Conservation (phyloP, 2,329 filamentous ascomycete genomes). For the Colletotrichum lupini region DNA sequence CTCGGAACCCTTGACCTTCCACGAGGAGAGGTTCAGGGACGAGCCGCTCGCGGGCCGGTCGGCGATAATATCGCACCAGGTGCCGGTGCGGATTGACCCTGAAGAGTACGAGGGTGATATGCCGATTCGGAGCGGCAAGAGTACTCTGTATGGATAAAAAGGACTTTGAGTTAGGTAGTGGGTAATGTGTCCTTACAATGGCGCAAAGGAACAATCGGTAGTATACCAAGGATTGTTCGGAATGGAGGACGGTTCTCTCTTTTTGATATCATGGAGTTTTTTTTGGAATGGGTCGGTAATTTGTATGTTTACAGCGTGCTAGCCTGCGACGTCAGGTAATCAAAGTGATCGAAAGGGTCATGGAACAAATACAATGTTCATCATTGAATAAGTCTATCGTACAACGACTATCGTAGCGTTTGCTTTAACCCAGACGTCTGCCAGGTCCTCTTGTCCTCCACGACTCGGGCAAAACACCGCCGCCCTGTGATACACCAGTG, state of each 20-base stretch:
- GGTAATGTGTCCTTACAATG: not conserved
- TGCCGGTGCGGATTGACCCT: conserved; percentile 12
- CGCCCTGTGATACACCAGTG: conserved; percentile 52
- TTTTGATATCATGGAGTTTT: not conserved
- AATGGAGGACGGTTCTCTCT: not conserved
- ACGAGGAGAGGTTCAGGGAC: conserved; percentile 42
- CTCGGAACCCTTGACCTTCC: conserved; percentile 41
- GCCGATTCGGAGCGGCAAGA: conserved; percentile 50
- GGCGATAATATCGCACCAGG: conserved; percentile 7
- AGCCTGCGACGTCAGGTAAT: not conserved
- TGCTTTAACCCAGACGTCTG: conserved; percentile 63
- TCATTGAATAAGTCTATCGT: conserved; percentile 25
- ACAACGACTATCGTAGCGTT: not conserved
- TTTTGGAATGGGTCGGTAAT: not conserved
- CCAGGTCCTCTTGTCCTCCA: conserved; percentile 74
- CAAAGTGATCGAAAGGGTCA: not conserved
- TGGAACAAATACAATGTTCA: conserved; percentile 27
- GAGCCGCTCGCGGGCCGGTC: conserved; percentile 35
- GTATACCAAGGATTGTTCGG: too few species aligned
- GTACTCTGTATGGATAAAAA: conserved; percentile 46
- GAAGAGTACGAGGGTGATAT: conserved; percentile 40
- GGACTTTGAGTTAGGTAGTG: too few species aligned
- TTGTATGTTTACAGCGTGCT: not conserved
- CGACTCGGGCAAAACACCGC: conserved; percentile 68
- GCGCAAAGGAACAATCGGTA: not conserved